phyloP scores from a whole-genome alignment of 306 rosid genomes.

The Argentina anserina region DNA sequence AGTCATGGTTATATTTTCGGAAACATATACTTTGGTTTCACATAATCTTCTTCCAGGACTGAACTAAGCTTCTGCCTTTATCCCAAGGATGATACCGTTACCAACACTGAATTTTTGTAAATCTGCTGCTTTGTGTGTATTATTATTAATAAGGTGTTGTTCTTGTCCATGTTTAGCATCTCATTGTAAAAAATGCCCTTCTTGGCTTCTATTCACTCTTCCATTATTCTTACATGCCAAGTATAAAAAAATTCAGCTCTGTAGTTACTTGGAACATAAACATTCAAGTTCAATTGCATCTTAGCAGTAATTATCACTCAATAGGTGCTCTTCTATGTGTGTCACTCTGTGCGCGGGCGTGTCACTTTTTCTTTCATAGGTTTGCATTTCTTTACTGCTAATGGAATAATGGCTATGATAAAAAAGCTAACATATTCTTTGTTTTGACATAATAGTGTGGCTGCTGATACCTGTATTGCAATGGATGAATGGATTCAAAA shows the following conservation, averaged over 20 bases:
- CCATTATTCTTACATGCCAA: not conserved
- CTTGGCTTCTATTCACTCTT: not conserved
- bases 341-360: not conserved
- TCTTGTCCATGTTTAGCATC: not conserved
- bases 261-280: not conserved
- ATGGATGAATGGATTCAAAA: constrained; percentile 47
- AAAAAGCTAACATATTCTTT: not conserved
- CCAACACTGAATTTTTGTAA: not conserved
- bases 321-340: not conserved
- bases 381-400: not conserved
- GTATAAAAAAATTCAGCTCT: not conserved
- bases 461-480: constrained; percentile 45
- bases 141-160: not conserved
- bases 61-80: not conserved
- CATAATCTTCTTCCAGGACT: not conserved
- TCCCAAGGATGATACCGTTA: not conserved
- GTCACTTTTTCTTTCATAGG: not conserved
- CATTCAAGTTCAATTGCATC: not conserved
- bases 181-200: not conserved
- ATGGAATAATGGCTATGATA: not conserved
- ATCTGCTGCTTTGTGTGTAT: not conserved
- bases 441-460: constrained; percentile 24
- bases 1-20: not conserved
- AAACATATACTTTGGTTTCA: not conserved
- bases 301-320: not conserved